These are phyloP conservation scores for Lathyrus aphaca DNA, from an alignment of 306 rosid genomes.

Conservation along the genomic window DNA sequence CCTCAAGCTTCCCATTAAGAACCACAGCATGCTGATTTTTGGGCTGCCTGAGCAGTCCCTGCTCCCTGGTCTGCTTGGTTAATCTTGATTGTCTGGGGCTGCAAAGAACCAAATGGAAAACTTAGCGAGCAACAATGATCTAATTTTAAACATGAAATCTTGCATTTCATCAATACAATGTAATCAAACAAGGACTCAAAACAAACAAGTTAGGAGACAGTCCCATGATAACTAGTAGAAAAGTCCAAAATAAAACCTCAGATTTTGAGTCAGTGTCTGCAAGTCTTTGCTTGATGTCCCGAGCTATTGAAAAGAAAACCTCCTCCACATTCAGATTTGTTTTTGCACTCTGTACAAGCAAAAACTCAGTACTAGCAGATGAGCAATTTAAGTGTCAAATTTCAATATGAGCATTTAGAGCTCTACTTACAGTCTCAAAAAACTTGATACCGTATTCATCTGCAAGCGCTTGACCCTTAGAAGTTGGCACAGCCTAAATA, in stretches of 20 bases:
- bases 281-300: conserved; percentile 95
- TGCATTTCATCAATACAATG: conserved; percentile 16
- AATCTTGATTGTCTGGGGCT: conserved; percentile 92
- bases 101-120: conserved; percentile 43
- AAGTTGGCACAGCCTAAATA: conserved; percentile 90
- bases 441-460: conserved; percentile 95
- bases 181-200: conserved; percentile 1
- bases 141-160: not conserved
- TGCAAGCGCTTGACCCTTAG: conserved; percentile 95
- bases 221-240: conserved; percentile 27
- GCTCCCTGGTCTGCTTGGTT: conserved; percentile 80
- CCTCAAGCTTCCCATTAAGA: conserved; percentile 50
- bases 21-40: conserved; percentile 88
- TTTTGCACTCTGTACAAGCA: conserved; percentile 83
- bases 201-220: conserved; percentile 10
- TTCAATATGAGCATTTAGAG: conserved; percentile 31
- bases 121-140: conserved; percentile 2
- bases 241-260: conserved; percentile 55
- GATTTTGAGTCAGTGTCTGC: conserved; percentile 90
- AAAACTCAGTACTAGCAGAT: conserved; percentile 38
- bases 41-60: conserved; percentile 68
- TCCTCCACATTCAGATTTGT: conserved; percentile 95
- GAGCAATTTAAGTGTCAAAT: conserved; percentile 6
- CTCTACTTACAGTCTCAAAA: conserved; percentile 85
- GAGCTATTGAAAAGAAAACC: conserved; percentile 93